Base-by-base conservation (phyloP, 192 early-diverging fungal genomes). In the Coemansia sp. region DNA sequence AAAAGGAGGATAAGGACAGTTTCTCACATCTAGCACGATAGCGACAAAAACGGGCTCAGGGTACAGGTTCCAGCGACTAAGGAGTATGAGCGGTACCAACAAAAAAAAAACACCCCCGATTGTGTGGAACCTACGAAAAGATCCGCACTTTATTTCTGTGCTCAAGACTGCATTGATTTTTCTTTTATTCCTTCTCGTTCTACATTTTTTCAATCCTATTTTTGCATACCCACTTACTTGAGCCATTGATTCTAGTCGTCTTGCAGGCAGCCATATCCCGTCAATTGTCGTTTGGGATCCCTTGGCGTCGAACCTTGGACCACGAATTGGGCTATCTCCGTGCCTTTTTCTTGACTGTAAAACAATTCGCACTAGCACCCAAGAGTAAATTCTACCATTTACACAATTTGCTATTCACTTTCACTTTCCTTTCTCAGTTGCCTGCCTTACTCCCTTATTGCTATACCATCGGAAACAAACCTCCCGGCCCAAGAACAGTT, bases 291-390 rank as follows among this genome's bases (percentile, higher is more conserved):
- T 52, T 52, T 25, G 9, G 49, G 49, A 10, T 52, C 49, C 49
- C 5, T 25, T 52, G 49, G 23, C 49, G 23, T 11, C 13, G 49
- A 20, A 52, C 49, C 49, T 52, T 52, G 49, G 22, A 11, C 49
- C 7, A 25, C 49, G 9, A 25, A 45, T 61, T 45, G 22, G 34
- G 59, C 59, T 61, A 45, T n/a, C 15, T 14, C 20, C 58, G 9
- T 11, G 38, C 35, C 11, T 14, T 40, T 23, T 43, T 52, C 15
- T 25, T 52, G 22, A 20, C 22, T 52, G 49, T 22, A 22, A 49
- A 43, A 40, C 65, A 19, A 66, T 49, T 32, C 42, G 46, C 17
- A 59, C 49, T 23, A 22, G 42, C 10, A 17, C 42, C 15, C 42
- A 13, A 45, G 42, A 45, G 42, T 17, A 17, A 9, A 52, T 13